A percentile compares a stretch with the other conserved stretches of the same genome.
Conservation (phyloP, 257 asterid species). For the Catharanthus roseus region DNA sequence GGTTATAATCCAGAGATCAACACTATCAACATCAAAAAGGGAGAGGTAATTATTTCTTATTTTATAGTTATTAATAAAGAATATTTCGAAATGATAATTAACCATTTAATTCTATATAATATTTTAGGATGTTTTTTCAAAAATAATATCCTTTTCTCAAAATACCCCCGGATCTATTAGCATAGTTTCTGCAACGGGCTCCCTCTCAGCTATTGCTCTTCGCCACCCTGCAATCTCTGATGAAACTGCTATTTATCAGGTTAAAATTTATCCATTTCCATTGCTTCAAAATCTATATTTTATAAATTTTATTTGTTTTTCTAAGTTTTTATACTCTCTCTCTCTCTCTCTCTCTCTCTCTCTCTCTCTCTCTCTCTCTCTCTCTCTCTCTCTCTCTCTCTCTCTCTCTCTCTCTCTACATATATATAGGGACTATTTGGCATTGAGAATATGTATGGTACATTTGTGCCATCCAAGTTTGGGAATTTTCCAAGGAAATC, state of each 20-base stretch:
- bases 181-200: conserved; percentile 55
- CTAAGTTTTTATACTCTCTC: too few relatives aligned
- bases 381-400: too few relatives aligned
- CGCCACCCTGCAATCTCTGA: conserved; percentile 51
- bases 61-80: too few relatives aligned
- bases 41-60: neutral
- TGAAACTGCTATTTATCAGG: conserved; percentile 68
- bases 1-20: neutral
- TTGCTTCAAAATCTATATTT: too few relatives aligned
- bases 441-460: conserved; percentile 19
- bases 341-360: too few relatives aligned
- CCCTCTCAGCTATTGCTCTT: conserved; percentile 50
- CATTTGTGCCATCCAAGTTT: conserved; percentile 7
- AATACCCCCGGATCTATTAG: conserved; percentile 50
- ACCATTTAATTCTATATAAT: neutral
- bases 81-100: neutral
- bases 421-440: conserved; percentile 15
- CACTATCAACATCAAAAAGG: neutral
- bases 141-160: conserved; percentile 56
- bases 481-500: conserved; percentile 14
- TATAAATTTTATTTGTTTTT: too few relatives aligned
- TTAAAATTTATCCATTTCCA: conserved; percentile 14
- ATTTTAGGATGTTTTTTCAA: conserved; percentile 56
- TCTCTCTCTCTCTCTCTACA: too few relatives aligned
- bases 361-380: too few relatives aligned